These are phyloP conservation scores for Aeschynomene evenia DNA, from an alignment of 306 rosid species.

Conservation along the genomic window DNA sequence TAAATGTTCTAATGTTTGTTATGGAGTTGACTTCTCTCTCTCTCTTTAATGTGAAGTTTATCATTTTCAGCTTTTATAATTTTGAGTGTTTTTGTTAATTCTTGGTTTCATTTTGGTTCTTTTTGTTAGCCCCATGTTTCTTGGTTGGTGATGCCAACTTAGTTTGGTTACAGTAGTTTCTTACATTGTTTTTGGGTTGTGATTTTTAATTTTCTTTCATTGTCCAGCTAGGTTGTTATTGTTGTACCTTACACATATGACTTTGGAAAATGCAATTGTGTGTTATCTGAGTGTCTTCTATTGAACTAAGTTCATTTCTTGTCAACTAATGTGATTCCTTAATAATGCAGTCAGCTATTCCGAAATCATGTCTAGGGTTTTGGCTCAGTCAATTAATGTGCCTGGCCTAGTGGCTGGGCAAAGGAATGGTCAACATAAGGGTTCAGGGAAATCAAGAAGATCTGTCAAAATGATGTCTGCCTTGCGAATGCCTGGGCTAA, in stretches of 20 bases:
- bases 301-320: not conserved
- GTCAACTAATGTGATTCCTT: not conserved
- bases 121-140: not conserved
- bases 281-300: not conserved
- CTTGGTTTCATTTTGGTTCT: not conserved
- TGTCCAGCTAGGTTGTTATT: not conserved
- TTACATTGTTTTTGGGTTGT: not conserved
- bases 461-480: conserved; percentile 54
- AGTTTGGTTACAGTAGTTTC: not conserved
- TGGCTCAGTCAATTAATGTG: conserved; percentile 75
- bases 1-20: not conserved
- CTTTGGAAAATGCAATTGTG: too few relatives aligned
- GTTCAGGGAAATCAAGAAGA: conserved; percentile 56
- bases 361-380: conserved; percentile 70
- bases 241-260: not conserved
- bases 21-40: not conserved
- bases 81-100: not conserved
- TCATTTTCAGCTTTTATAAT: not conserved
- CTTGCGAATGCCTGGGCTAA: conserved; percentile 45
- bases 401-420: conserved; percentile 58
- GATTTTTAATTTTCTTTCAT: not conserved
- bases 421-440: conserved; percentile 53
- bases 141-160: not conserved
- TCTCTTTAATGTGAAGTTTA: not conserved
- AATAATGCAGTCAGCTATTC: conserved; percentile 27